Evolutionary conservation across 805 yeast species (phyloP).

Genomic region (Candida patagonica): DNA sequence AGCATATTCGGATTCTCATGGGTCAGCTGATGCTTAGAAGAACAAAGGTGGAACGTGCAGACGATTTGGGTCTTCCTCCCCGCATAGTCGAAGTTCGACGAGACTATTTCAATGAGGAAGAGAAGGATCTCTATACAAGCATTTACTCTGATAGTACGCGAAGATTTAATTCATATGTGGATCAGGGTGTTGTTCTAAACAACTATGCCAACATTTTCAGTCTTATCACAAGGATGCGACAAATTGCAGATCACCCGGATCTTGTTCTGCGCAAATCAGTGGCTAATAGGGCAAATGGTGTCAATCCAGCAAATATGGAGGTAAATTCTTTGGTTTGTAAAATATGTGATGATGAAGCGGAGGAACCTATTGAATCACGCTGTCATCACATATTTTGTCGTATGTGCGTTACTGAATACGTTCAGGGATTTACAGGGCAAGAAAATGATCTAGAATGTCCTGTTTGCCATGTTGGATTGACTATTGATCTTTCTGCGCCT

Average conservation of each 20-base stretch:
- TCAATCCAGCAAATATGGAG: constrained; percentile 10
- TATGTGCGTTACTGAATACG: constrained; percentile 82
- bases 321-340: constrained; percentile 71
- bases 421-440: constrained; percentile 60
- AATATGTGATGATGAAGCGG: constrained; percentile 95
- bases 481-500: constrained; percentile 84
- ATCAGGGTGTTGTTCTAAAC: constrained; percentile 91
- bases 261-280: constrained; percentile 61
- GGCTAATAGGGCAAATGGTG: constrained; percentile 25
- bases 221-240: constrained; percentile 93
- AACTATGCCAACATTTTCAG: constrained; percentile 97
- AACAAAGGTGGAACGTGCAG: constrained; percentile 93
- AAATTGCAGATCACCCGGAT: constrained; percentile 97
- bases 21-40: constrained; percentile 84
- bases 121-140: constrained; percentile 82
- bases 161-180: constrained; percentile 84
- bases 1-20: constrained; percentile 62
- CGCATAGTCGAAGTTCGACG: constrained; percentile 82
- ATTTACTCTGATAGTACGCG: constrained; percentile 80
- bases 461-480: constrained; percentile 87
- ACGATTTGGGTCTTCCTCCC: constrained; percentile 95
- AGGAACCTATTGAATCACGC: constrained; percentile 89
- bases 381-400: constrained; percentile 94
- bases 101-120: constrained; percentile 88
- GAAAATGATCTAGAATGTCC: constrained; percentile 70